Evolutionary conservation across 202 grass and related monocot genomes (phyloP).

Genomic region (Panicum virgatum): DNA sequence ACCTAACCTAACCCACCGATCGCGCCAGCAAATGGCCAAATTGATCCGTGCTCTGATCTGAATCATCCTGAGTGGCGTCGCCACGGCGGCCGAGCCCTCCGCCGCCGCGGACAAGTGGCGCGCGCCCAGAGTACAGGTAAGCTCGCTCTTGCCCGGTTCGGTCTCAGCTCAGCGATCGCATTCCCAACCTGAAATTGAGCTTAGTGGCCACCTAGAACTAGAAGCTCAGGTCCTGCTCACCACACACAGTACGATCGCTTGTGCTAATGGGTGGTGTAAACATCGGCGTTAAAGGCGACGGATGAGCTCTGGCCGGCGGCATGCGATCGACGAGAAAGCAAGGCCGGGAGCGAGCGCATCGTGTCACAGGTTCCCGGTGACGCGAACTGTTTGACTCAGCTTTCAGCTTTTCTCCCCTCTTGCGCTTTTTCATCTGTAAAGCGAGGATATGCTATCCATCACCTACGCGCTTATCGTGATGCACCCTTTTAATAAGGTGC

Average conservation of each 20-base stretch:
- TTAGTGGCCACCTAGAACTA: too few species aligned
- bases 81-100: neutral
- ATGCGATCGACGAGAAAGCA: neutral
- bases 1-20: neutral
- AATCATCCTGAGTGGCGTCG: neutral
- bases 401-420: neutral
- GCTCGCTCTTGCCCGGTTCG: too few species aligned
- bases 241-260: neutral
- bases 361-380: slow-evolving; percentile 58
- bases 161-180: neutral
- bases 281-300: neutral
- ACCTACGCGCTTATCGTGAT: slow-evolving; percentile 42
- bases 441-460: slow-evolving; percentile 11
- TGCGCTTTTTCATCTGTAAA: slow-evolving; percentile 50
- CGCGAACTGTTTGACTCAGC: slow-evolving; percentile 31
- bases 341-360: neutral
- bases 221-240: neutral
- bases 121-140: too few species aligned
- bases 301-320: slow-evolving; percentile 16
- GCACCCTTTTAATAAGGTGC: neutral
- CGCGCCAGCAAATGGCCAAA: neutral
- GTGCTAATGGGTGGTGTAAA: neutral
- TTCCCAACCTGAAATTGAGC: neutral
- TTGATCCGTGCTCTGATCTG: neutral
- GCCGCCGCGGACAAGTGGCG: too few species aligned